A percentile compares a stretch with the other conserved stretches of the same genome.
Evolutionary conservation across 371 early-diverging fungal genomes (phyloP).

Genomic region (Zopfochytrium polystomum): DNA sequence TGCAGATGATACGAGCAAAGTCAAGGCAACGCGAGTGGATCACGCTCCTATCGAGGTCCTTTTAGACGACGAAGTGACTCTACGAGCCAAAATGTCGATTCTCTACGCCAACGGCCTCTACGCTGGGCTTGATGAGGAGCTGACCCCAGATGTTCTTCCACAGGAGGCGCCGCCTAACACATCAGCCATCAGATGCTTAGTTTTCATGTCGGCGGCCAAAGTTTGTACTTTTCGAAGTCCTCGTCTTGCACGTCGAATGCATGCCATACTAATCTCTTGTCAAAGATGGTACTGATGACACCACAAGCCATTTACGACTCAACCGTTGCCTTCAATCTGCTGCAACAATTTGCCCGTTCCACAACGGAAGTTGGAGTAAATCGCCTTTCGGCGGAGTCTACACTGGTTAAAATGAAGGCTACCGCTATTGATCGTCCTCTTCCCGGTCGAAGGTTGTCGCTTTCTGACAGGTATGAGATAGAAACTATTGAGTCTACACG

Average conservation of each 20-base stretch:
- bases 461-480: conserved; percentile 12
- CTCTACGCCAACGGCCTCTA: conserved; percentile 25
- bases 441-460: conserved; percentile 10
- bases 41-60: conserved; percentile 25
- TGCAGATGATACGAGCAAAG: not conserved
- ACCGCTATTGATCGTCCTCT: conserved; percentile 10
- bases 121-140: conserved; percentile 3
- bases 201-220: conserved; percentile 8
- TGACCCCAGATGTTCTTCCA: not conserved
- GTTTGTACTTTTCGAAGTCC: not conserved
- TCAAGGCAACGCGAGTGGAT: not conserved
- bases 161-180: not conserved
- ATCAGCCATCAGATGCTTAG: not conserved
- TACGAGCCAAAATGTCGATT: conserved; percentile 29
- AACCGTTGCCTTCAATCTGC: conserved; percentile 9
- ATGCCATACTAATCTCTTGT: not conserved
- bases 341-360: conserved; percentile 9
- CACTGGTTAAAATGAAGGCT: conserved; percentile 10
- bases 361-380: not conserved
- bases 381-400: not conserved
- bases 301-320: conserved; percentile 7
- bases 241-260: not conserved
- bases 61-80: conserved; percentile 20
- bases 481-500: not conserved
- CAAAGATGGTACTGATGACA: conserved; percentile 7